Conservation (phyloP, 441 rosid species). For the Brassica hybrid region DNA sequence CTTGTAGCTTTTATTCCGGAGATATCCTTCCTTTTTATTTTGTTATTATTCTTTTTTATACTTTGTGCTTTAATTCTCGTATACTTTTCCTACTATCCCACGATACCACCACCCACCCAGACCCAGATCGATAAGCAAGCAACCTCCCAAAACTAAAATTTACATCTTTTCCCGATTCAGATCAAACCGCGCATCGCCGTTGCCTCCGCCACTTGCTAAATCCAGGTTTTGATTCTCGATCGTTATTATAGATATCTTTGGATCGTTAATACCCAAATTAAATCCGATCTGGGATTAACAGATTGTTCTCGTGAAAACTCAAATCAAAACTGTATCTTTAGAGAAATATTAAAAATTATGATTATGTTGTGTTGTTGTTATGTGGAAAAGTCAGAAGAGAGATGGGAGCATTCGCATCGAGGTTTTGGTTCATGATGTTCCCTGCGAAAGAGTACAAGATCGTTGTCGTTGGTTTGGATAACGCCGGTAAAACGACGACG, state of each 20-base stretch:
- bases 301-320: neutral
- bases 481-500: conserved; percentile 98
- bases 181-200: conserved; percentile 10
- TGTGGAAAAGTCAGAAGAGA: neutral
- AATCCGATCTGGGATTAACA: neutral
- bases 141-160: neutral
- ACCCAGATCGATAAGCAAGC: neutral
- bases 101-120: neutral
- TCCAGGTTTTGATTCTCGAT: conserved; percentile 22
- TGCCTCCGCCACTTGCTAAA: neutral
- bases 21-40: too few relatives aligned
- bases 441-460: conserved; percentile 98
- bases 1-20: too few relatives aligned
- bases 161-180: neutral
- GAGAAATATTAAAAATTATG: too few relatives aligned
- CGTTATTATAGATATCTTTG: neutral
- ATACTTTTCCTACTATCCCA: neutral
- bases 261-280: conserved; percentile 2
- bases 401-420: conserved; percentile 88
- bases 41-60: too few relatives aligned
- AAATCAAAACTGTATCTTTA: neutral
- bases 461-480: conserved; percentile 95
- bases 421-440: conserved; percentile 97
- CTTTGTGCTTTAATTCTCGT: neutral
- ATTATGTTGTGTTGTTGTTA: neutral